Evolutionary conservation across 768 basidiomycete species (phyloP).

Genomic region (Crepidotus variabilis): DNA sequence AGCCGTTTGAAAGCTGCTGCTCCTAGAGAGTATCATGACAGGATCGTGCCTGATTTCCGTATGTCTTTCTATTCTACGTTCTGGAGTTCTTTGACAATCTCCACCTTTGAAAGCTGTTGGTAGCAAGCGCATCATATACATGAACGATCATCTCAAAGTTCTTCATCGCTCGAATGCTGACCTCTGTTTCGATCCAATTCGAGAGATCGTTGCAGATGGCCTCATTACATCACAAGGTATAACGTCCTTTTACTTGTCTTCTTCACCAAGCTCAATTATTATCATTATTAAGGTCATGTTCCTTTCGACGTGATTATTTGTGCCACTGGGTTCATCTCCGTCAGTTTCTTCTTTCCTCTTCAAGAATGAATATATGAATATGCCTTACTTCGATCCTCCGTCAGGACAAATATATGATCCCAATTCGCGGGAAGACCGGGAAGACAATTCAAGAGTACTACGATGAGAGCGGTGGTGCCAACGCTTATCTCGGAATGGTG

Average conservation of each 20-base stretch:
- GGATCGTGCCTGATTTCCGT: constrained; percentile 50
- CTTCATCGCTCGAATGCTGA: constrained; percentile 45
- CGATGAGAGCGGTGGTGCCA: constrained; percentile 32
- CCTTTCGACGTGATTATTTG: constrained; percentile 38
- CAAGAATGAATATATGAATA: too few species aligned
- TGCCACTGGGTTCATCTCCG: constrained; percentile 31
- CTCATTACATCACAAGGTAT: constrained; percentile 37
- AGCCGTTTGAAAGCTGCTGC: constrained; percentile 35
- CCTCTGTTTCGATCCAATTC: constrained; percentile 37
- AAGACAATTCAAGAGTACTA: constrained; percentile 36
- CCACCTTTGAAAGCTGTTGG: constrained; percentile 73
- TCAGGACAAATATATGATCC: constrained; percentile 33
- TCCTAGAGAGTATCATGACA: constrained; percentile 40
- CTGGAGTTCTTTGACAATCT: constrained; percentile 45
- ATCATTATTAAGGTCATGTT: constrained; percentile 25
- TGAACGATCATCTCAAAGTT: constrained; percentile 43
- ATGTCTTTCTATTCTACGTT: constrained; percentile 6
- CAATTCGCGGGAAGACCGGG: constrained; percentile 24
- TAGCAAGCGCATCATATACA: constrained; percentile 68
- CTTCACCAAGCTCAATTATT: neutral
- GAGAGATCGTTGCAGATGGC: constrained; percentile 34
- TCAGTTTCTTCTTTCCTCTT: constrained; percentile 2
- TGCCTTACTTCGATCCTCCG: neutral
- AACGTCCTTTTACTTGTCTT: neutral
- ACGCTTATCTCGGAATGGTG: constrained; percentile 40